These are phyloP conservation scores for Tuber melanosporum DNA, from an alignment of 495 filamentous ascomycete species.

Conservation along the genomic window DNA sequence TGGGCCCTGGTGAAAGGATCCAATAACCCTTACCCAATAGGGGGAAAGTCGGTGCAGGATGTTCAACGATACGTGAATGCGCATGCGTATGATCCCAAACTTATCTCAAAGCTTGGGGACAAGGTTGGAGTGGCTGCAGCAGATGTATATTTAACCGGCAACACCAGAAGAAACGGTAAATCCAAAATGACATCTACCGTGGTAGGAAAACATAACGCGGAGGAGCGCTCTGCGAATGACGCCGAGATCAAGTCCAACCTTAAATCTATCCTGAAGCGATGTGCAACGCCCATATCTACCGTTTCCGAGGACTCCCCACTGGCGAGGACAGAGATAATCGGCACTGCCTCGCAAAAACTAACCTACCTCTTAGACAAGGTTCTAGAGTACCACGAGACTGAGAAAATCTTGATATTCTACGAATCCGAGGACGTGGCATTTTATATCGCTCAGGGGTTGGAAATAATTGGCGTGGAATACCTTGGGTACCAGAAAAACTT, in stretches of 20 bases:
- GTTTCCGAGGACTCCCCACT: slow-evolving; percentile 52
- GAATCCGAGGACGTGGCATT: slow-evolving; percentile 77
- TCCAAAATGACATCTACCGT: slow-evolving; percentile 35
- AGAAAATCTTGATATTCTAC: slow-evolving; percentile 92
- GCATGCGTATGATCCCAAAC: slow-evolving; percentile 48
- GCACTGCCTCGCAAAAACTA: slow-evolving; percentile 79
- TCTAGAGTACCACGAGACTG: slow-evolving; percentile 55
- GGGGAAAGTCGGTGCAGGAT: slow-evolving; percentile 52
- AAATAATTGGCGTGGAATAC: slow-evolving; percentile 65
- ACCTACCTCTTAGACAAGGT: slow-evolving; percentile 76
- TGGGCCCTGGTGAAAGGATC: slow-evolving; percentile 10
- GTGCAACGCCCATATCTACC: slow-evolving; percentile 6
- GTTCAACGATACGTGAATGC: slow-evolving; percentile 57
- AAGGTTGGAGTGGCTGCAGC: neutral
- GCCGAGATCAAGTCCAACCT: slow-evolving; percentile 5
- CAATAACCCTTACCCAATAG: slow-evolving; percentile 39
- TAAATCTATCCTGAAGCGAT: slow-evolving; percentile 38
- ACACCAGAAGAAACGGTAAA: slow-evolving; percentile 38
- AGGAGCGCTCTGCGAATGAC: neutral
- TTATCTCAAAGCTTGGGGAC: slow-evolving; percentile 50
- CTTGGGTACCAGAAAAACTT: slow-evolving; percentile 78
- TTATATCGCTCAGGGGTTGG: slow-evolving; percentile 75
- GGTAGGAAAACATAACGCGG: neutral
- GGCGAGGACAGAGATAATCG: slow-evolving; percentile 58
- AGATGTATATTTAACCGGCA: slow-evolving; percentile 21